Base-by-base conservation (phyloP, 495 filamentous ascomycete species). In the Clavariopsis aquatica region DNA sequence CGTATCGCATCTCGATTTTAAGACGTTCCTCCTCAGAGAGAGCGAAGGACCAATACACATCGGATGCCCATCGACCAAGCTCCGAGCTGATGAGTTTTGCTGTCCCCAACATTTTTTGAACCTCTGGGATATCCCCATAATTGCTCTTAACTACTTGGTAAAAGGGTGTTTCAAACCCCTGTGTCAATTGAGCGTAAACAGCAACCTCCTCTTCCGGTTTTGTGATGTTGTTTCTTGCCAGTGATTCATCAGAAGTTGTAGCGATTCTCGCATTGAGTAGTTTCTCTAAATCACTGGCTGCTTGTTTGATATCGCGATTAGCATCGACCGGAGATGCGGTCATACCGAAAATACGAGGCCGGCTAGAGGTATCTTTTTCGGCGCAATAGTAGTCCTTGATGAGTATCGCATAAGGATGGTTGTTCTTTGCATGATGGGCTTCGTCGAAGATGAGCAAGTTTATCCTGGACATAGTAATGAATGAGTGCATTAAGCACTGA, bases 261-360 rank as follows among this genome's bases (percentile, higher is more conserved):
- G 88, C 88, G 70, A 98, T 98, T 65, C 87, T 83, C 71, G 84
- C 86, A 65, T 95, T 79, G 20, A 99, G 81, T 20, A 96, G 78
- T 0, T 74, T 79, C 70, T 99, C 94, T 0, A 99, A 82, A 60
- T 90, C 83, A 27, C 13, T 53, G 34, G 68, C 49, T 19, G 91
- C 92, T 57, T 89, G 89, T 43, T 84, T 77, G 22, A 83, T 82
- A 69, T 94, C 85, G 0, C 82, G 80, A 67, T 89, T 87, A 1
- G 88, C 85, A 78, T 98, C 93, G n/a, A 98, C 87, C 1, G 94
- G 94, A 10, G 93, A 97, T 17, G 94, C 94, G 9, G 94, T 99
- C 93, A 99, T 96, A 19, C 93, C 94, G 70, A 99, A 90, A 23
- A 99, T 86, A 59, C 88, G 88, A 15, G 94, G 95, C 1, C 85